A percentile compares a stretch with the other conserved stretches of the same genome.
Conservation (phyloP, 2,329 filamentous ascomycete species). For the Escovopsis sp. region DNA sequence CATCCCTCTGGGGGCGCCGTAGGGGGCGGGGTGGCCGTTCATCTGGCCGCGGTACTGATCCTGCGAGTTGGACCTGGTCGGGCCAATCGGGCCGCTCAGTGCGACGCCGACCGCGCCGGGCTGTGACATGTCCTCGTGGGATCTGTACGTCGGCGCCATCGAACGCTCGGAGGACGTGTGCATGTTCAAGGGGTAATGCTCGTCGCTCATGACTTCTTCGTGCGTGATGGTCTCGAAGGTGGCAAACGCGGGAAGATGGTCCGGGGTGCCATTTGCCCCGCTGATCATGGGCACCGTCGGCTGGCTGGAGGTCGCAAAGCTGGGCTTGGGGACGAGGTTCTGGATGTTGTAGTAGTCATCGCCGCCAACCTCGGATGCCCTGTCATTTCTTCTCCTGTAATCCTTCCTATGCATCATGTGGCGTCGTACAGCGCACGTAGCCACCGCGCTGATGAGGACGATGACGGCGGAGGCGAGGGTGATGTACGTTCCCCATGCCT, state of each 20-base stretch:
- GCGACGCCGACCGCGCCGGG: constrained; percentile 7
- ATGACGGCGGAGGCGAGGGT: constrained; percentile 80
- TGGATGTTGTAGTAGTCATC: constrained; percentile 80
- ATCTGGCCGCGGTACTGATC: constrained; percentile 53
- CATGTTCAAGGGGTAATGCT: constrained; percentile 54
- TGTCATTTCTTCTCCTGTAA: constrained; percentile 77
- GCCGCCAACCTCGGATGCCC: constrained; percentile 95
- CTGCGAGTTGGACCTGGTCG: constrained; percentile 26
- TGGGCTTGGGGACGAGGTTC: constrained; percentile 33
- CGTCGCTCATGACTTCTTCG: constrained; percentile 48
- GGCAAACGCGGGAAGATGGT: constrained; percentile 40
- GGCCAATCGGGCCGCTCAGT: constrained; percentile 18
- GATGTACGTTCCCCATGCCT: constrained; percentile 89
- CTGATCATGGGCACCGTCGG: constrained; percentile 44
- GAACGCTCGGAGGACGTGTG: constrained; percentile 45
- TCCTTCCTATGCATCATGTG: constrained; percentile 84
- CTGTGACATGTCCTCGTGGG: constrained; percentile 23
- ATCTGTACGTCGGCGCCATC: constrained; percentile 27
- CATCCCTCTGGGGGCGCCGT: constrained; percentile 29
- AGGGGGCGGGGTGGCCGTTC: constrained; percentile 26
- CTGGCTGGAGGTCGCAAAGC: constrained; percentile 29
- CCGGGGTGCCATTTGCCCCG: constrained; percentile 32
- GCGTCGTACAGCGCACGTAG: constrained; percentile 88
- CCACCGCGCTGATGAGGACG: constrained; percentile 64
- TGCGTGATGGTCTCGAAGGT: constrained; percentile 53